Percentiles rank a stretch among this genome's conserved stretches.
These are phyloP conservation scores for Lippia alba DNA, from an alignment of 305 asterid genomes.

Conservation along the genomic window DNA sequence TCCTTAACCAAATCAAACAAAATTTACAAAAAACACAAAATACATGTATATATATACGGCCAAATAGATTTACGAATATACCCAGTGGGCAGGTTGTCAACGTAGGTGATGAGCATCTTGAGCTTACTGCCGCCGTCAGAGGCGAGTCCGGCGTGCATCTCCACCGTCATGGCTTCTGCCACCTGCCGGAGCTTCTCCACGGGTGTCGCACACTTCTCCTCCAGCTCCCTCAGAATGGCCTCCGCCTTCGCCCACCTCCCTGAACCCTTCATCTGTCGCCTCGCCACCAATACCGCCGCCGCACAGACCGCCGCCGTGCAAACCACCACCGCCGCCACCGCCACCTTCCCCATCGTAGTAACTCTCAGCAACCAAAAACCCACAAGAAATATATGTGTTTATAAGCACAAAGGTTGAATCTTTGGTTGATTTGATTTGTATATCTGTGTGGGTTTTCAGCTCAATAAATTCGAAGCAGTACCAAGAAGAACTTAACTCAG, in stretches of 20 bases:
- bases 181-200: conserved; percentile 76
- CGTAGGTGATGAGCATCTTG: conserved; percentile 85
- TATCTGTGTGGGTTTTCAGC: not conserved
- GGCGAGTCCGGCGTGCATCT: conserved; percentile 96
- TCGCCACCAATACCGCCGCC: conserved; percentile 68
- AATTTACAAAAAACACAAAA: no score
- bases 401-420: not conserved
- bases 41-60: not conserved
- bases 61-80: conserved; percentile 39
- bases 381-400: not conserved
- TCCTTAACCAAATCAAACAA: not conserved
- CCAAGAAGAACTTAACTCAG: not conserved
- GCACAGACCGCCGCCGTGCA: conserved; percentile 78
- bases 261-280: conserved; percentile 57
- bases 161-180: conserved; percentile 93
- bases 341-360: conserved; percentile 61
- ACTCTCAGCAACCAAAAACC: not conserved
- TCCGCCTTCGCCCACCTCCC: conserved; percentile 71
- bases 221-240: conserved; percentile 75
- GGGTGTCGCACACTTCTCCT: conserved; percentile 70
- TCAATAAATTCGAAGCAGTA: no score
- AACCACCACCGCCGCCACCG: conserved; percentile 65
- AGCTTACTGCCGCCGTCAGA: conserved; percentile 95
- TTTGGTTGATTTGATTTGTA: not conserved
- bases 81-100: conserved; percentile 85